Base-by-base conservation (phyloP, 2,329 filamentous ascomycete species). In the Fusarium pininemorale region DNA sequence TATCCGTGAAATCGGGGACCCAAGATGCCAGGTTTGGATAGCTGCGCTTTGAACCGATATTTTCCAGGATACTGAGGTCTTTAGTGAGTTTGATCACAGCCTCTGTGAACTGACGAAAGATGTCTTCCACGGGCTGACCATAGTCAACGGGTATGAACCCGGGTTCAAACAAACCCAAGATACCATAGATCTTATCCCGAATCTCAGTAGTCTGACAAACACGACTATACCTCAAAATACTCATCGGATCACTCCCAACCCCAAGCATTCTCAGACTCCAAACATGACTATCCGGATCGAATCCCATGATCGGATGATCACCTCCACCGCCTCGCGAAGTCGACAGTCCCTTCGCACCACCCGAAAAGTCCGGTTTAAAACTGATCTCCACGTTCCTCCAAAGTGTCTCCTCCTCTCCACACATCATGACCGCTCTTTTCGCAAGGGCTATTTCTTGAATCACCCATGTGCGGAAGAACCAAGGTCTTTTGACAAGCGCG, bases 381-480 rank as follows among this genome's bases (percentile, higher is more conserved):
- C 50, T 3, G 5, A 7, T 2, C 0, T 56, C 57, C 0, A 20
- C 2, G 5, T 69, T 24, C 2, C 11, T 55, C 70, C 70, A 72
- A 5, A 22, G 35, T 0, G 54, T 51, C 4, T 24, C 26, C 0
- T 73, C 38, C 1, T 70, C 41, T 1, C 70, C 70, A 2, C 70
- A 72, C 65, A 73, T 66, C 2, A 72, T 53, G 1, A 60, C 15
- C 0, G 65, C 70, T 38, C 30, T 41, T 6, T 62, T 51, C 1
- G 65, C 55, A 5, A 72, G 70, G 3, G 59, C 57, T 14, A 72
- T 53, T 7, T 72, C 70, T 26, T 72, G 70, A 0, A 73, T 70
- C 0, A 73, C 70, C 70, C 70, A 73, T 2, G 70, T 72, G 7
- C 70, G 70, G 7, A 30, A 72, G 50, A 72, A 72, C 70, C 70